These are phyloP conservation scores for Scytalidium lignicola DNA, from an alignment of 2,329 filamentous ascomycete genomes.

Conservation along the genomic window DNA sequence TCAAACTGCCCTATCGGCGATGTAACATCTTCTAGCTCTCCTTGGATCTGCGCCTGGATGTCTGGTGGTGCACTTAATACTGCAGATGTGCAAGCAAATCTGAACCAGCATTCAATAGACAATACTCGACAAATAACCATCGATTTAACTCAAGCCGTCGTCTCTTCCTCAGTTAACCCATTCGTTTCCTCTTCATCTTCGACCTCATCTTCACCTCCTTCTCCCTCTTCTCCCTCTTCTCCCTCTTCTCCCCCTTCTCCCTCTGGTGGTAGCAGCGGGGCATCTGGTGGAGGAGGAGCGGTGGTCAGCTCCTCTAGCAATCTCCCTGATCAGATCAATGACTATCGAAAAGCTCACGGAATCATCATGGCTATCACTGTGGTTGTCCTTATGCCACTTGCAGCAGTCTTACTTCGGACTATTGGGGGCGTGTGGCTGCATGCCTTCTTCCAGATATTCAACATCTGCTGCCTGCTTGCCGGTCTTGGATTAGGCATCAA, in stretches of 20 bases:
- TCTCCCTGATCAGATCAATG: neutral
- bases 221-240: constrained; percentile 2
- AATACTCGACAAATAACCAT: constrained; percentile 13
- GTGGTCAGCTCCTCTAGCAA: neutral
- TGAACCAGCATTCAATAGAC: constrained; percentile 15
- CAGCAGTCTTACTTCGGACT: constrained; percentile 54
- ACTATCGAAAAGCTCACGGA: constrained; percentile 38
- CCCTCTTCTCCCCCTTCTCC: constrained; percentile 1
- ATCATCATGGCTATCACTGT: constrained; percentile 55
- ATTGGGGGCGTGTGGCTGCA: constrained; percentile 45
- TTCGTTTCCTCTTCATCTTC: constrained; percentile 13
- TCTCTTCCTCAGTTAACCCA: constrained; percentile 18
- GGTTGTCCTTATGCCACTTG: constrained; percentile 51
- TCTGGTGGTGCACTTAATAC: constrained; percentile 16
- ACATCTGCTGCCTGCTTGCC: constrained; percentile 53
- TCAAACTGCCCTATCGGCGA: constrained; percentile 16
- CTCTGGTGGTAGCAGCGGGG: too few relatives aligned
- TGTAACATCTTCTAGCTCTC: constrained; percentile 13
- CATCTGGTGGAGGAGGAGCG: neutral
- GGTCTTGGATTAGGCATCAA: constrained; percentile 54
- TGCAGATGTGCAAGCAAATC: constrained; percentile 7
- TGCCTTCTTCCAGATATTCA: constrained; percentile 47
- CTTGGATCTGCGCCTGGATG: constrained; percentile 25
- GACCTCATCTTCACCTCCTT: constrained; percentile 3
- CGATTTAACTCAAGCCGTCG: constrained; percentile 19